Evolutionary conservation across 306 rosid genomes (phyloP), one percentile per base, ranked within the genome.

Genomic region (Alnus rubra): DNA sequence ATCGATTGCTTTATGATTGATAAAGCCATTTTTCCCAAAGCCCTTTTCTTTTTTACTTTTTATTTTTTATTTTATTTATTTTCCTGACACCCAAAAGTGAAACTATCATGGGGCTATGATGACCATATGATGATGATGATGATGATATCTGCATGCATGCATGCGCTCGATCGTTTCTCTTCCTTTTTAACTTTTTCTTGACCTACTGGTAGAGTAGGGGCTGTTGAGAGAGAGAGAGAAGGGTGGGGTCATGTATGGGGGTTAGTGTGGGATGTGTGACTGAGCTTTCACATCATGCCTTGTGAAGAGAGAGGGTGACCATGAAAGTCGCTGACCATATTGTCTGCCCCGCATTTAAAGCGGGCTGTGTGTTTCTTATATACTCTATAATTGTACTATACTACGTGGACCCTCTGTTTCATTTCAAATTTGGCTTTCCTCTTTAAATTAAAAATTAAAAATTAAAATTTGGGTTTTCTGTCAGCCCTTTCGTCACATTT

Each of bases 1-100:
- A 93, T 93, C 97, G 92, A 93, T 91, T 90, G 93, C 94, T 93
- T 87, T 91, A 93, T 93, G 94, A 93, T 93, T 93, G 93, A 82
- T 23, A 23, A 23, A 23, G 28, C 28, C 28, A 23, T 23, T 23
- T 53, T 55, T 71, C 39, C 37, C 16, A 56, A 58, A 73, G 62
- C 45, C 1, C 51, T 10, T 10, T 48, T 48, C 9, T 48, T 76
- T 16, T 28, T 62, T 7, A 58, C 63, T 73, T 78, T 65, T 69
- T n/a, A n/a, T n/a, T n/a, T 53, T 56, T 82, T 55, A 44, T 37
- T 78, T 87, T 86, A 4, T 0, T 78, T 78, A 79, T 81, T 77
- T 88, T 82, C 84, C 76, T 74, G 44, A 79, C 73, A 63, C 65
- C 56, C 56, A 74, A 85, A 87, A 82, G 89, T 74, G 78, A 72